Evolutionary conservation across 2,329 filamentous ascomycete species (phyloP).

Genomic region (Calonectria crousiana): DNA sequence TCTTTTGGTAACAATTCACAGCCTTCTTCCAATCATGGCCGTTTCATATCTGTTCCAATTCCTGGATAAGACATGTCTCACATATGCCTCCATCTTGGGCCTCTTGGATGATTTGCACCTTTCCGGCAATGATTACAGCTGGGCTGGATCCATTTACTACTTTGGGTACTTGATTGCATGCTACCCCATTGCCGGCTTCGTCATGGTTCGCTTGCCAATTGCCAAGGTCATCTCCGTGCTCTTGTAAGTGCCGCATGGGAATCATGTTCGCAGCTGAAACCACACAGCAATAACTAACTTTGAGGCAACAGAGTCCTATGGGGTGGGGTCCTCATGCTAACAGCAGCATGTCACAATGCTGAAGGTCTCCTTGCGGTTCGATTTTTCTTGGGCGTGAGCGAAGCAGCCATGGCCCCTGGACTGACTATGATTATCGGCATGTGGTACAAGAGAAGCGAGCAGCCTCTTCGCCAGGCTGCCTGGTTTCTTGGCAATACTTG

Average conservation of each 20-base stretch:
- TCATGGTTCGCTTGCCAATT: constrained; percentile 43
- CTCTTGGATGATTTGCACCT: constrained; percentile 59
- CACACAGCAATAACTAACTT: neutral
- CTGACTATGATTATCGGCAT: constrained; percentile 47
- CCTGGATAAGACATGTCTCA: constrained; percentile 69
- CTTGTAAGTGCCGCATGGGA: constrained; percentile 21
- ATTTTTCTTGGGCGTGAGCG: constrained; percentile 49
- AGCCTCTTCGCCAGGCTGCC: constrained; percentile 46
- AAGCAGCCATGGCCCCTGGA: constrained; percentile 47
- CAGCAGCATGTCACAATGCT: constrained; percentile 51
- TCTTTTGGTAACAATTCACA: constrained; percentile 29
- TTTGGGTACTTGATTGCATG: constrained; percentile 59
- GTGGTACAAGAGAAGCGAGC: constrained; percentile 50
- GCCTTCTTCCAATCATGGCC: constrained; percentile 65
- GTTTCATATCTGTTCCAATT: constrained; percentile 71
- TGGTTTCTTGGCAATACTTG: constrained; percentile 51
- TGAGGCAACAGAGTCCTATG: constrained; percentile 41
- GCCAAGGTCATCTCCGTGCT: constrained; percentile 42
- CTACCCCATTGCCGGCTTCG: constrained; percentile 39
- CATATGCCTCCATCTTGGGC: constrained; percentile 64
- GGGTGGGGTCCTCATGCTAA: constrained; percentile 57
- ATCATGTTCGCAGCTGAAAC: neutral
- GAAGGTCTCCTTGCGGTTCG: constrained; percentile 46
- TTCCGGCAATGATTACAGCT: constrained; percentile 63
- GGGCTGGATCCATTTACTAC: constrained; percentile 64